These are phyloP conservation scores for Coemansia sp. DNA, from an alignment of 192 early-diverging fungal genomes.

Conservation along the genomic window DNA sequence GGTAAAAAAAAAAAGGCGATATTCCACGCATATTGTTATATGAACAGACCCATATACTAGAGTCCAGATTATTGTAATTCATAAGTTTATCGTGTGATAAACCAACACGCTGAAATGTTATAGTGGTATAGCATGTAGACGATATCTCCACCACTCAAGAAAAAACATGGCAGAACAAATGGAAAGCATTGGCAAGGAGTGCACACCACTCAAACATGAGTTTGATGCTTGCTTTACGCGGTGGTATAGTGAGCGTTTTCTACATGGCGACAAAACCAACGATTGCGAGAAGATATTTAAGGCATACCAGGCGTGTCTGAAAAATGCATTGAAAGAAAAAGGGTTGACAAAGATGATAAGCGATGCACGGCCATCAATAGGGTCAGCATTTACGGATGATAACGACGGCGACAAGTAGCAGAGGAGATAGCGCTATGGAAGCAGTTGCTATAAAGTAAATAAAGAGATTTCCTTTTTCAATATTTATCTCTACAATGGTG, in stretches of 20 bases:
- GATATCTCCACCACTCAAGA: not conserved
- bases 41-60: too few species aligned
- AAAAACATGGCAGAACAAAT: conserved; percentile 8
- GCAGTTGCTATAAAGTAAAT: not conserved
- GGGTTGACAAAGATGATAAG: conserved; percentile 79
- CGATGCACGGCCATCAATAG: conserved; percentile 77
- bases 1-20: too few species aligned
- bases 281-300: conserved; percentile 85
- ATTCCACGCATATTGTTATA: too few species aligned
- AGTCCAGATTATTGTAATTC: not conserved
- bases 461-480: not conserved
- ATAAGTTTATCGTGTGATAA: not conserved
- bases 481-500: not conserved
- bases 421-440: too few species aligned
- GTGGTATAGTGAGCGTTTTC: conserved; percentile 94
- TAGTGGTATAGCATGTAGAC: not conserved
- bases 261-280: conserved; percentile 77
- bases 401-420: conserved; percentile 1
- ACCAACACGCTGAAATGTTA: too few species aligned
- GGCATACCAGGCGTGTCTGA: conserved; percentile 79
- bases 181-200: conserved; percentile 62
- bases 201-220: conserved; percentile 76
- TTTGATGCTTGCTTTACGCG: conserved; percentile 93
- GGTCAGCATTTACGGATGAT: conserved; percentile 31
- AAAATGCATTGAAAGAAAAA: conserved; percentile 74